Base-by-base conservation (phyloP, 2,329 filamentous ascomycete species). In the Trichoderma pleuroti region DNA sequence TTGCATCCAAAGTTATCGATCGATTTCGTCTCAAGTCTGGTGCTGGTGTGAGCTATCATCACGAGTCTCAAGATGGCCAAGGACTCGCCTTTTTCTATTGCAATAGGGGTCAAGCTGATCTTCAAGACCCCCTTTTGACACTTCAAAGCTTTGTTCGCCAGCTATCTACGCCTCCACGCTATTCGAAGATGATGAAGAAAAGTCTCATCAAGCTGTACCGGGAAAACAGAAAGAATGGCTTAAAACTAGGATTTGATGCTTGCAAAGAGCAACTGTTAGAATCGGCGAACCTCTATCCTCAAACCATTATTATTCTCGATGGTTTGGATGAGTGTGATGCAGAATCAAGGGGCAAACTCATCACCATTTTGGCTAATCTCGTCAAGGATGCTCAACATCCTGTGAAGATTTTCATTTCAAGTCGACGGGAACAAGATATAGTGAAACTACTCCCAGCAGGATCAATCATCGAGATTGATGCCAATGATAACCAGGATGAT, bases 61-160 rank as follows among this genome's bases (percentile, higher is more conserved):
- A 49, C 46, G 46, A 24, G n/a, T 12, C 46, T 49, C 0, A 49
- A 12, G 11, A 12, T 12, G 46, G 24, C n/a, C 49, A 52, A 24
- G 65, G 65, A 4, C 39, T 68, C n/a, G 65, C 65, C 9, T 68
- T 30, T 26, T 68, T 68, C 32, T 68, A 68, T 21, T 68, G 65
- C n/a, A 28, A 21, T 12, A n/a, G 49, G 18, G 65, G 65, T n/a
- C n/a, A 32, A 0, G 0, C 5, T 1, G 65, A 49, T 18, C 56
- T 68, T 32, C 16, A 14, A 16, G 21, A 61, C 4, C 56, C 65
- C 14, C 24, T 68, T 26, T 60, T 7, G 5, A 39, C 24, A 1
- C 65, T 68, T 14, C 65, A 18, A 28, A 68, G 65, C 54, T 61
- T 46, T 30, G 65, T 68, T 26, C 65, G 65, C 5, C 65, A 68